Percentiles rank a stretch among this genome's conserved stretches.
These are phyloP conservation scores for Gliomastix tumulicola DNA, from an alignment of 2,329 filamentous ascomycete genomes.

Conservation along the genomic window DNA sequence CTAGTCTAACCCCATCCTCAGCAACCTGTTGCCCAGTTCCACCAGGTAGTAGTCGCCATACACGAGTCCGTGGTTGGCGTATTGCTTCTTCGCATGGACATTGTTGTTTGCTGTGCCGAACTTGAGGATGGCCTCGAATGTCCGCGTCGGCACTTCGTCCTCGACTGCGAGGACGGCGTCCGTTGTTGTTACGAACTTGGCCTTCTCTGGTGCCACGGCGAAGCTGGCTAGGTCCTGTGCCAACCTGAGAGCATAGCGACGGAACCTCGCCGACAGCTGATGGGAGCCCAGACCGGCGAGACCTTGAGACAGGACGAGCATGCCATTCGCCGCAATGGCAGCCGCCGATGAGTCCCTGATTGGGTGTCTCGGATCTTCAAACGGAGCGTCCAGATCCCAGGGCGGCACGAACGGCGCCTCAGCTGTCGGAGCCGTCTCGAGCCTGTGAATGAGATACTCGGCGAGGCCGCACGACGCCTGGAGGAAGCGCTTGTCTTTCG, in stretches of 20 bases:
- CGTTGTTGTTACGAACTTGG: slow-evolving; percentile 4
- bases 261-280: slow-evolving; percentile 13
- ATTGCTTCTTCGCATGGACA: slow-evolving; percentile 17
- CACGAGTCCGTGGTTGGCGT: slow-evolving; percentile 33
- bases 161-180: slow-evolving; percentile 5
- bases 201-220: slow-evolving; percentile 15
- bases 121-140: slow-evolving; percentile 21
- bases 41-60: slow-evolving; percentile 43
- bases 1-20: slow-evolving; percentile 28
- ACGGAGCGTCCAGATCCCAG: slow-evolving; percentile 41
- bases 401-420: slow-evolving; percentile 14
- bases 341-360: slow-evolving; percentile 28
- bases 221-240: slow-evolving; percentile 19
- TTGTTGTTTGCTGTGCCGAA: slow-evolving; percentile 27
- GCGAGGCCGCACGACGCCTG: slow-evolving; percentile 33
- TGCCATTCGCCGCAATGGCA: slow-evolving; percentile 31
- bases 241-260: slow-evolving; percentile 17
- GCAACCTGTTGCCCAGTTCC: slow-evolving; percentile 35
- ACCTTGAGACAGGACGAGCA: slow-evolving; percentile 28
- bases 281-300: slow-evolving; percentile 10
- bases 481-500: slow-evolving; percentile 30
- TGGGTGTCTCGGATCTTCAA: slow-evolving; percentile 15
- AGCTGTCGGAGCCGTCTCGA: slow-evolving; percentile 17
- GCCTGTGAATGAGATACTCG: slow-evolving; percentile 36
- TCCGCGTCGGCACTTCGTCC: slow-evolving; percentile 7